Percentiles rank a stretch among this genome's conserved stretches.
Conservation (phyloP, 139 green algal genomes). For the Helicosporidium sp. region DNA sequence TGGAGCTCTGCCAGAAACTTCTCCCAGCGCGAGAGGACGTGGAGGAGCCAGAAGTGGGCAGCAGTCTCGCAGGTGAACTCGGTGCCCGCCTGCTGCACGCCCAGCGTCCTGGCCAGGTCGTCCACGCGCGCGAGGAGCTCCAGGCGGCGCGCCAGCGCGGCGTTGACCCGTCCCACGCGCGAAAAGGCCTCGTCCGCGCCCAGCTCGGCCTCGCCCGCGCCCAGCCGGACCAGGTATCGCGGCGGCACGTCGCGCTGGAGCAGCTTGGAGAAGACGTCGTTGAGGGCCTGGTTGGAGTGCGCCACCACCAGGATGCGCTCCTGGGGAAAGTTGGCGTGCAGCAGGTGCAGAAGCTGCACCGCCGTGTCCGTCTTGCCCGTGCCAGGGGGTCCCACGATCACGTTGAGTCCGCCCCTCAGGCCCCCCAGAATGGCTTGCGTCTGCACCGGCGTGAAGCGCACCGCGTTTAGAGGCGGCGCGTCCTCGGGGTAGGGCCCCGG, state of each 20-base stretch:
- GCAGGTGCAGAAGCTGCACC: constrained; percentile 73
- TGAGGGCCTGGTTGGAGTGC: constrained; percentile 73
- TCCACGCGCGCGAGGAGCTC: constrained; percentile 76
- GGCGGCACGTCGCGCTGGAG: constrained; percentile 56
- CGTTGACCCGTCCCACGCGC: constrained; percentile 73
- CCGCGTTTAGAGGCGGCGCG: constrained; percentile 49
- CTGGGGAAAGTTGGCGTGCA: constrained; percentile 83
- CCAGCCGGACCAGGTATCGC: constrained; percentile 82
- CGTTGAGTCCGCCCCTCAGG: constrained; percentile 75
- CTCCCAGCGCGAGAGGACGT: constrained; percentile 74
- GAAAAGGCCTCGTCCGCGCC: constrained; percentile 73
- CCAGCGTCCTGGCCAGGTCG: constrained; percentile 45
- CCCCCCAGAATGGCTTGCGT: constrained; percentile 58
- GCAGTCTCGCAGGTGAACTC: constrained; percentile 92
- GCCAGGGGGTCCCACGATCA: constrained; percentile 88
- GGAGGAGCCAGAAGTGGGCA: constrained; percentile 89
- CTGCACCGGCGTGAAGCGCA: constrained; percentile 86
- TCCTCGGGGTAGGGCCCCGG: constrained; percentile 77
- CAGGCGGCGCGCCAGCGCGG: constrained; percentile 73
- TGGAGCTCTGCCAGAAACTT: constrained; percentile 26
- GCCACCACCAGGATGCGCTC: constrained; percentile 90
- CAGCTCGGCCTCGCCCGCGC: constrained; percentile 81
- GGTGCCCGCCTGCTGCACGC: constrained; percentile 33
- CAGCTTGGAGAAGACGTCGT: constrained; percentile 65
- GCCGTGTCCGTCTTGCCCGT: constrained; percentile 96